A percentile compares a stretch with the other conserved stretches of the same genome.
phyloP scores from a whole-genome alignment of 495 filamentous ascomycete species.

The Penicillium macrosclerotiorum region DNA sequence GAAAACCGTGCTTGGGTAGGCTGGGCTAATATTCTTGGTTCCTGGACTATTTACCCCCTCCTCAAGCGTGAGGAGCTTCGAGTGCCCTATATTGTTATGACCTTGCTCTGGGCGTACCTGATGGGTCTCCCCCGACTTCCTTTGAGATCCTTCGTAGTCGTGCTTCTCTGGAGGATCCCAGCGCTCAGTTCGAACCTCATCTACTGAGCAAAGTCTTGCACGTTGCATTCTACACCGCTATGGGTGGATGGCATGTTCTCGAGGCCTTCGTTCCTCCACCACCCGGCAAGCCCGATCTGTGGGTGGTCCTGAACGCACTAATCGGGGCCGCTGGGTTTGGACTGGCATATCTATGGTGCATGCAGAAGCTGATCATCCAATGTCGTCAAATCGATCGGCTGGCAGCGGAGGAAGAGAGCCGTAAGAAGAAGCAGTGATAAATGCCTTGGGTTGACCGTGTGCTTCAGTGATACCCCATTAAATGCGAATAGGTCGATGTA shows the following conservation, averaged over 20 bases:
- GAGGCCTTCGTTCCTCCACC: slow-evolving; percentile 69
- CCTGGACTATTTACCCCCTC: slow-evolving; percentile 92
- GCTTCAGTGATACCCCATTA: slow-evolving; percentile 33
- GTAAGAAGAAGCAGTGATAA: slow-evolving; percentile 43
- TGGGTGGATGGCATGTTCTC: slow-evolving; percentile 75
- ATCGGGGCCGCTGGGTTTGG: slow-evolving; percentile 83
- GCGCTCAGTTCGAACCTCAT: slow-evolving; percentile 40
- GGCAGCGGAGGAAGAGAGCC: slow-evolving; percentile 25
- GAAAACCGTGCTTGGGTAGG: slow-evolving; percentile 84
- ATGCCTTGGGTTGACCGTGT: slow-evolving; percentile 8
- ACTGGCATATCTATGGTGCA: slow-evolving; percentile 86
- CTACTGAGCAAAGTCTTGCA: slow-evolving; percentile 67
- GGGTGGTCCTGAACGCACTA: slow-evolving; percentile 86
- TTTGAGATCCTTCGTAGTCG: slow-evolving; percentile 58
- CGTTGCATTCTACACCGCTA: slow-evolving; percentile 67
- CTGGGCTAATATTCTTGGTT: slow-evolving; percentile 85
- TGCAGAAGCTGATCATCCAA: slow-evolving; percentile 66
- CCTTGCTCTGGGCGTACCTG: slow-evolving; percentile 84
- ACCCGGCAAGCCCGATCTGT: slow-evolving; percentile 79
- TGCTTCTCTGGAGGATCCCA: slow-evolving; percentile 35
- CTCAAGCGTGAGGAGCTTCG: slow-evolving; percentile 79
- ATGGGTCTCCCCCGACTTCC: slow-evolving; percentile 80
- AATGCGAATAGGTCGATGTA: no score
- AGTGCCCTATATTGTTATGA: slow-evolving; percentile 81
- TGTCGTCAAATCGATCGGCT: slow-evolving; percentile 38